phyloP scores from a whole-genome alignment of 1,284 basidiomycete species.

The Ganoderma sinense region DNA sequence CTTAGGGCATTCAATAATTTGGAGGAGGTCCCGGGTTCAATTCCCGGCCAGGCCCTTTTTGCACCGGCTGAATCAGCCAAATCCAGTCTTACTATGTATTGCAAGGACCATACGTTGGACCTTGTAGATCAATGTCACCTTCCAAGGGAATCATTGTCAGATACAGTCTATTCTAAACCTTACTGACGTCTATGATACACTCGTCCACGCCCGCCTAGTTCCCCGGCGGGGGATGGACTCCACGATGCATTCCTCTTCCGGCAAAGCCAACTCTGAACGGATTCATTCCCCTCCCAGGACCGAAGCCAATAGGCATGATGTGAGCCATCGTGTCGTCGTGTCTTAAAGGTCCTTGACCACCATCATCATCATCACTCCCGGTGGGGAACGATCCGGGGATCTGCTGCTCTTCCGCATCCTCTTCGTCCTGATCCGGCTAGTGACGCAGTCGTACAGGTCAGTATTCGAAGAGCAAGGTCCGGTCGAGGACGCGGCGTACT shows the following conservation, averaged over 20 bases:
- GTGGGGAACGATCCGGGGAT: slow-evolving; percentile 24
- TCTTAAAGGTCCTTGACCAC: not conserved
- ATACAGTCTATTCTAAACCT: not conserved
- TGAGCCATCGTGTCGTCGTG: slow-evolving; percentile 13
- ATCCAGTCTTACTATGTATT: not conserved
- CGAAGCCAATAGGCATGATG: slow-evolving; percentile 18
- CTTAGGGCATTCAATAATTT: slow-evolving; percentile 44
- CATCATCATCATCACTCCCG: not conserved
- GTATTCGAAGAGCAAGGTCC: not conserved
- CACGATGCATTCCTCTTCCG: slow-evolving; percentile 24
- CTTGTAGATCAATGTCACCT: too few relatives aligned
- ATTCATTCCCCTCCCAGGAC: slow-evolving; percentile 4
- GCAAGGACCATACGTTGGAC: too few relatives aligned
- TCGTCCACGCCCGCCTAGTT: not conserved
- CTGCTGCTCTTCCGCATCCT: slow-evolving; percentile 19
- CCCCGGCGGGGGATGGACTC: not conserved
- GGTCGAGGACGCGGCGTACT: slow-evolving; percentile 7
- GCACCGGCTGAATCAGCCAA: not conserved
- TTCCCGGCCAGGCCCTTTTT: slow-evolving; percentile 78
- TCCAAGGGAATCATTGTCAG: too few relatives aligned
- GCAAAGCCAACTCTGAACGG: slow-evolving; percentile 31
- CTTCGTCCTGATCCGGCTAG: slow-evolving; percentile 27
- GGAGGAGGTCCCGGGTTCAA: slow-evolving; percentile 89
- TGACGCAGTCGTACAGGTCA: not conserved
- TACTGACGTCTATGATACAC: not conserved